Evolutionary conservation across 2,329 filamentous ascomycete genomes (phyloP), one percentile per base, ranked within the genome.

Genomic region (Grosmannia penicillata): DNA sequence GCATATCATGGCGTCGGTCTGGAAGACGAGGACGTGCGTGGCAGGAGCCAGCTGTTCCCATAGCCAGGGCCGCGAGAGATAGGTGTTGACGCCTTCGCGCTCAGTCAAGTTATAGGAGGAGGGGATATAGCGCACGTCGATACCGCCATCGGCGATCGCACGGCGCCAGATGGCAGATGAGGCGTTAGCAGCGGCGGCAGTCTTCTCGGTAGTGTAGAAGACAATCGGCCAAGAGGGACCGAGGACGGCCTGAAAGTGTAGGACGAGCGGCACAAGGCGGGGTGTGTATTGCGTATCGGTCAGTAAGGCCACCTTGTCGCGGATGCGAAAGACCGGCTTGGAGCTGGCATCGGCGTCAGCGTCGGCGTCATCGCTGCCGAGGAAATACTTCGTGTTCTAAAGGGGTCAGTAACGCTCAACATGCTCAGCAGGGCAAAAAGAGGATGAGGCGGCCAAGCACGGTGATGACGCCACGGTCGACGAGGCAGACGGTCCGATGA

Each of bases 261-360:
- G 50, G 8, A 49, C 51, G 22, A 49, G 45, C 11, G 53, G 42
- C 37, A 50, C 54, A 4, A 56, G 53, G 22, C 41, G 59, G 1
- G 75, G 42, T 0, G 72, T 54, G 0, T 68, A 68, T 21, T 74
- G 66, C 7, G 50, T 50, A 40, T 53, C 51, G 39, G 49, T 48
- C 26, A 53, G 45, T 23, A 53, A 38, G 40, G 49, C 51, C 29
- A 50, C 47, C 36, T 38, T 38, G 38, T 48, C 43, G 8, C 18
- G 31, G 14, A 48, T 48, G 11, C 29, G 40, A 17, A 24, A 14
- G 18, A 29, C 32, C n/a, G 15, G 18, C 13, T 27, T 33, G n/a
- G 3, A 5, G 14, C 14, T 27, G 14, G 17, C 13, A n/a, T 15
- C 24, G 36, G 21, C 21, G 15, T n/a, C 24, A 15, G 8, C 26